phyloP scores from a whole-genome alignment of 805 yeast genomes.

The Dipodascus albidus region DNA sequence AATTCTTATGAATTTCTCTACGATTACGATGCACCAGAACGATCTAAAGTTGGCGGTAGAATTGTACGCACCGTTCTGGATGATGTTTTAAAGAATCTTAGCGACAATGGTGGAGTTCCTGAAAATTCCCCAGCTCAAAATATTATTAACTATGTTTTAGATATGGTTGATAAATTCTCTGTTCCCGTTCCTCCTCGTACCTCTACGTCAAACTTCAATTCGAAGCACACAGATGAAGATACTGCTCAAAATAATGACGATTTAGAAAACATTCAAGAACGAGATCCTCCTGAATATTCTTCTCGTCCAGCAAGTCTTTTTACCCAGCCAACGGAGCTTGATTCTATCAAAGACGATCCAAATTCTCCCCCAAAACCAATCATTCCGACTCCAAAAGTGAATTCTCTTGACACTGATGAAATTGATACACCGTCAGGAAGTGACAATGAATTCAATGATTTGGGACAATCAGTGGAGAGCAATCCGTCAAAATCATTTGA shows the following conservation, averaged over 20 bases:
- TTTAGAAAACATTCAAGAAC: not conserved
- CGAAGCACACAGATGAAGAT: too few species aligned
- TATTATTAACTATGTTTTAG: not conserved
- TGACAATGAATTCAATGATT: not conserved
- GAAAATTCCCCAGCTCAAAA: not conserved
- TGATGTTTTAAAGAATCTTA: not conserved
- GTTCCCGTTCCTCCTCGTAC: too few species aligned
- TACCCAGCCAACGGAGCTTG: not conserved
- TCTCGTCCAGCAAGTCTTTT: not conserved
- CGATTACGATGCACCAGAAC: too few species aligned
- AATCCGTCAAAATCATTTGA: not conserved
- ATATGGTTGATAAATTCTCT: not conserved
- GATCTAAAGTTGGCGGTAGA: too few species aligned
- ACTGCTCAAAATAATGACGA: too few species aligned
- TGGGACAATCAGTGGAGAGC: too few species aligned
- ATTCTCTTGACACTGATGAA: not conserved
- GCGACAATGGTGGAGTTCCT: not conserved
- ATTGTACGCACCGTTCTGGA: not conserved
- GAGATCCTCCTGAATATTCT: not conserved
- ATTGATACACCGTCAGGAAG: not conserved
- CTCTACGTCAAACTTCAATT: too few species aligned
- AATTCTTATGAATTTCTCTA: too few species aligned
- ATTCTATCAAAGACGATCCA: not conserved
- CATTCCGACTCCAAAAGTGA: too few species aligned
- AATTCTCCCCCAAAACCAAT: too few species aligned